Evolutionary conservation across 202 grass and related monocot species (phyloP).

Genomic region (Alloteropsis angusta): DNA sequence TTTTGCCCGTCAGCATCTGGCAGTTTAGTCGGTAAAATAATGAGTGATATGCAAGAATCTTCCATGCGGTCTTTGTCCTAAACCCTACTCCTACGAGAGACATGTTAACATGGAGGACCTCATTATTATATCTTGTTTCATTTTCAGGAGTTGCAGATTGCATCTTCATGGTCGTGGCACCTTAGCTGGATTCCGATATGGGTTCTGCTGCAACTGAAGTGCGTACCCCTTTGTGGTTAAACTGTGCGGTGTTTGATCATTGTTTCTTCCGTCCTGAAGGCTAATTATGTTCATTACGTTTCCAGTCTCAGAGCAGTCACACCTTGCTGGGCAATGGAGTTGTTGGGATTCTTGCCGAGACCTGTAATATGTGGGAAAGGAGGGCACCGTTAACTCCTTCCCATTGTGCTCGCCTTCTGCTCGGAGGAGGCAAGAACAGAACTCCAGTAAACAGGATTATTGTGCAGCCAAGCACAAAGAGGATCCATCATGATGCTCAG

Average conservation of each 20-base stretch:
- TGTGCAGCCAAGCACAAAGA: conserved; percentile 84
- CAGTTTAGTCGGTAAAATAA: not conserved
- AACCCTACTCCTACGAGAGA: not conserved
- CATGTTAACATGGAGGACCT: not conserved
- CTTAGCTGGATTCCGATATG: conserved; percentile 7
- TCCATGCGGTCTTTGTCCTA: not conserved
- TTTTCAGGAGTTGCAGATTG: not conserved
- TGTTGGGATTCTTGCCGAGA: conserved; percentile 70
- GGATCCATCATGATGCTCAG: conserved; percentile 77
- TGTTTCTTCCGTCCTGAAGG: not conserved
- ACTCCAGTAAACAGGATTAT: conserved; percentile 60
- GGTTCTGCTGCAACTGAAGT: conserved; percentile 26
- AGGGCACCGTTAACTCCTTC: conserved; percentile 71
- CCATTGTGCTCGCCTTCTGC: conserved; percentile 75
- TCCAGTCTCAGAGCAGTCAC: conserved; percentile 37
- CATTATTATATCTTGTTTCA: not conserved
- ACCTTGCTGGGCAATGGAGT: conserved; percentile 84
- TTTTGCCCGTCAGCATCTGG: not conserved
- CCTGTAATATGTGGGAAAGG: conserved; percentile 93
- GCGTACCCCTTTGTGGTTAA: not conserved
- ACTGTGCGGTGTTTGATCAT: not conserved
- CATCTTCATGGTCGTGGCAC: not conserved
- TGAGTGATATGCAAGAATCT: not conserved
- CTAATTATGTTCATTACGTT: not conserved
- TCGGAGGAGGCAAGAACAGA: conserved; percentile 44